Conservation (phyloP, 306 rosid genomes). For the Carpinus fangiana region DNA sequence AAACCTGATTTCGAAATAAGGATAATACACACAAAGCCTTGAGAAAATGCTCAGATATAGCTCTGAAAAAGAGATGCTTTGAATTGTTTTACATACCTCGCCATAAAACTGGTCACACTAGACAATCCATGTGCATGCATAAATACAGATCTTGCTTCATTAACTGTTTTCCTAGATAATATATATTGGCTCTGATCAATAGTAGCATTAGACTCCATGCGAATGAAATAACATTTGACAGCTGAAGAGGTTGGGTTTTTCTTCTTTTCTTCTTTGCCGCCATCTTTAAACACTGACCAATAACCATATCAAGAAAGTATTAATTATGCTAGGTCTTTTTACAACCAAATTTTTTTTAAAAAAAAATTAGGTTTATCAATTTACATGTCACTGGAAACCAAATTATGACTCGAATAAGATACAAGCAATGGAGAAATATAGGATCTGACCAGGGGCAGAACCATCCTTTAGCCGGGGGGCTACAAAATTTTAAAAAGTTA, state of each 20-base stretch:
- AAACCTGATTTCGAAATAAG: conserved; percentile 47
- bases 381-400: conserved; percentile 9
- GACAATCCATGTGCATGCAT: conserved; percentile 70
- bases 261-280: conserved; percentile 73
- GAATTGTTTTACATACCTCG: conserved; percentile 50
- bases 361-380: background rate
- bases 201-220: conserved; percentile 45
- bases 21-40: conserved; percentile 23
- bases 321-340: conserved; percentile 16
- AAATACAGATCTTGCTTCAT: conserved; percentile 54
- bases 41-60: background rate
- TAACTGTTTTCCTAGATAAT: conserved; percentile 45
- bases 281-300: conserved; percentile 77
- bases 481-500: too few relatives aligned
- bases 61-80: conserved; percentile 6
- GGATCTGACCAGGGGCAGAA: background rate
- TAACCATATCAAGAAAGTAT: conserved; percentile 14
- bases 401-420: background rate
- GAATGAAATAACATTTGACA: conserved; percentile 73
- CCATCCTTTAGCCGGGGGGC: too few relatives aligned
- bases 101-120: conserved; percentile 63
- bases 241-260: conserved; percentile 60
- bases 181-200: conserved; percentile 40
- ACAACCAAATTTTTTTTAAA: conserved; percentile 6
- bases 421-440: background rate